phyloP scores from a whole-genome alignment of 768 basidiomycete genomes.

The Russula olivacea region DNA sequence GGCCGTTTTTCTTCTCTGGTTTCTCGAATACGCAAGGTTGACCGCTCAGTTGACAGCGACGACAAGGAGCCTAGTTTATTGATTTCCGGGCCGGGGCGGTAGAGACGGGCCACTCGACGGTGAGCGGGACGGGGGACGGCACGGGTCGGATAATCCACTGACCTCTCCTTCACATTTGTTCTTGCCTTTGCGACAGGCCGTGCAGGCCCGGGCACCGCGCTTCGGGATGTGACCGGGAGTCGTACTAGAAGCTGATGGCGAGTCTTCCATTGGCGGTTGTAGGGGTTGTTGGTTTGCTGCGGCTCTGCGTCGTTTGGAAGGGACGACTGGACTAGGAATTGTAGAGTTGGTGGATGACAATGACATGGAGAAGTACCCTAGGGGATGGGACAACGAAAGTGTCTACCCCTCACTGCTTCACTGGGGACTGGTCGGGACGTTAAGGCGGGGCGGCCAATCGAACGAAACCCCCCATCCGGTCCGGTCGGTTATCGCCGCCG shows the following conservation, averaged over 20 bases:
- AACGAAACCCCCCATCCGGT: no score
- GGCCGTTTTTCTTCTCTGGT: slow-evolving; percentile 78
- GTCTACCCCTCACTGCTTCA: background rate
- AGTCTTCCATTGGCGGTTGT: slow-evolving; percentile 30
- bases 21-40: slow-evolving; percentile 84
- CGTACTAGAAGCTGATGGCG: slow-evolving; percentile 28
- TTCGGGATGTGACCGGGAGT: slow-evolving; percentile 65
- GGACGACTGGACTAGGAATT: slow-evolving; percentile 51
- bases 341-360: slow-evolving; percentile 55
- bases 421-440: slow-evolving; percentile 12
- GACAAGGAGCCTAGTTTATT: slow-evolving; percentile 69
- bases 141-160: slow-evolving; percentile 29
- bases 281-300: slow-evolving; percentile 26
- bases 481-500: no score
- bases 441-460: no score
- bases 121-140: slow-evolving; percentile 41
- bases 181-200: slow-evolving; percentile 85
- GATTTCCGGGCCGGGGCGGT: slow-evolving; percentile 57
- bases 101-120: slow-evolving; percentile 50
- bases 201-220: slow-evolving; percentile 84
- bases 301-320: slow-evolving; percentile 48
- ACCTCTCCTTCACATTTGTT: slow-evolving; percentile 94
- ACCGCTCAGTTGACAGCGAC: slow-evolving; percentile 79
- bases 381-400: slow-evolving; percentile 1
- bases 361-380: slow-evolving; percentile 44